Evolutionary conservation across 805 yeast species (phyloP).

Genomic region (Candida berthetii): DNA sequence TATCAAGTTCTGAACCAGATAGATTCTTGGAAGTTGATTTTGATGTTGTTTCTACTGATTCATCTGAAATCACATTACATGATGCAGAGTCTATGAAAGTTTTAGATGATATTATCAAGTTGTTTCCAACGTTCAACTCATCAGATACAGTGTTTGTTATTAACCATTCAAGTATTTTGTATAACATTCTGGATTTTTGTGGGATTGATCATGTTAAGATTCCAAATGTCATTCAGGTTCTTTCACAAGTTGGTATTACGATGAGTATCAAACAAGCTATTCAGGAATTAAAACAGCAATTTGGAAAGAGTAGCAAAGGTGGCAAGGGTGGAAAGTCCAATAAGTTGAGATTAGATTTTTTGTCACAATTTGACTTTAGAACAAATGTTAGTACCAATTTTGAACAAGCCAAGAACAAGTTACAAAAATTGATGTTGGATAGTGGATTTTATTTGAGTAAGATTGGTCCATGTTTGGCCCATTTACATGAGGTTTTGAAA

Average conservation of each 20-base stretch:
- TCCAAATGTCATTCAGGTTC: conserved; percentile 56
- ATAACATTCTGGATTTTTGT: conserved; percentile 74
- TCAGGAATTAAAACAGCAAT: conserved; percentile 50
- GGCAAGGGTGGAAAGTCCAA: conserved; percentile 31
- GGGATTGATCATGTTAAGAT: conserved; percentile 73
- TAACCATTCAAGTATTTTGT: conserved; percentile 78
- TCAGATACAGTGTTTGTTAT: conserved; percentile 54
- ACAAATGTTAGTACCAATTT: not conserved
- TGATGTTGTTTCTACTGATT: conserved; percentile 61
- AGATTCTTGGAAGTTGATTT: conserved; percentile 81
- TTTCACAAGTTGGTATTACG: conserved; percentile 75
- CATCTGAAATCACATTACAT: conserved; percentile 42
- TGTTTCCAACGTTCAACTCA: conserved; percentile 61
- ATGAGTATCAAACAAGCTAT: conserved; percentile 55
- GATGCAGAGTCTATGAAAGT: conserved; percentile 90
- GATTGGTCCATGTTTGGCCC: conserved; percentile 56
- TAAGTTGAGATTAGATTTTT: conserved; percentile 53
- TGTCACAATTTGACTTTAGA: not conserved
- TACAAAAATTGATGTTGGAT: conserved; percentile 69
- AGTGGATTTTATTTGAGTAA: conserved; percentile 49
- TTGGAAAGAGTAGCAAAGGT: conserved; percentile 70
- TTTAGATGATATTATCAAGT: conserved; percentile 61
- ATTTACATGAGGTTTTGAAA: conserved; percentile 53
- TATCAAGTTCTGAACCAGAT: conserved; percentile 64
- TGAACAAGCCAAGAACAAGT: conserved; percentile 52